Evolutionary conservation across 2,329 filamentous ascomycete species (phyloP), one percentile per base, ranked within the genome.

Genomic region (Davidsoniella neocaledoniae): DNA sequence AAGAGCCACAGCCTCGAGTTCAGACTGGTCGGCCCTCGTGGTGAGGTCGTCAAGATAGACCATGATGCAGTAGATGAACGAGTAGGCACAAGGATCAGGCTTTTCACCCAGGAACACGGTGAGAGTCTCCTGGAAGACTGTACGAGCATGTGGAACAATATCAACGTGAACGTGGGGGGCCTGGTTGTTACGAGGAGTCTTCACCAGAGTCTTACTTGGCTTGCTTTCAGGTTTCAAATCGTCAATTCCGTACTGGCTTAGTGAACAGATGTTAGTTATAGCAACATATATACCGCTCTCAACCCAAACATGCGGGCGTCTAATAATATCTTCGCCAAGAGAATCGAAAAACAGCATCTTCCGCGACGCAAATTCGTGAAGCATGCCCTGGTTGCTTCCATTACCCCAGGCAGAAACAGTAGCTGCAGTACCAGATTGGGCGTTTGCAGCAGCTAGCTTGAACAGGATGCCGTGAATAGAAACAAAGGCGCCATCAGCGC

Each of bases 381-480:
- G 62, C 53, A 14, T 66, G 64, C 0, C 71, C 66, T 0, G 60
- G 44, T 0, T 68, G 58, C 19, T 80, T 72, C 4, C 64, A 66
- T 0, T 76, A 68, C 1, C 56, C 1, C 7, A 26, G 10, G 12
- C 19, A n/a, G 23, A 25, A 10, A 37, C 16, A 5, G 9, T 4
- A 19, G 5, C 21, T 9, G 29, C 2, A 21, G 42, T 25, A 2
- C 17, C 17, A 2, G 17, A 19, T 19, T 19, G 2, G 17, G 17
- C 17, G 17, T 19, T 19, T 19, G 17, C 17, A 19, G 21, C 69
- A 68, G 1, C 67, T 19, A n/a, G 66, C 0, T 71, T 74, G 46
- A 85, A 85, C 0, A 85, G 62, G 6, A 81, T 69, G 0, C 72
- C 81, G 53, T 86, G 79, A 0, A 73, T 67, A 4, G 72, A 75